Evolutionary conservation across 331 rosid species (phyloP), one percentile per base, ranked within the genome.

Genomic region (Quercus lobata): DNA sequence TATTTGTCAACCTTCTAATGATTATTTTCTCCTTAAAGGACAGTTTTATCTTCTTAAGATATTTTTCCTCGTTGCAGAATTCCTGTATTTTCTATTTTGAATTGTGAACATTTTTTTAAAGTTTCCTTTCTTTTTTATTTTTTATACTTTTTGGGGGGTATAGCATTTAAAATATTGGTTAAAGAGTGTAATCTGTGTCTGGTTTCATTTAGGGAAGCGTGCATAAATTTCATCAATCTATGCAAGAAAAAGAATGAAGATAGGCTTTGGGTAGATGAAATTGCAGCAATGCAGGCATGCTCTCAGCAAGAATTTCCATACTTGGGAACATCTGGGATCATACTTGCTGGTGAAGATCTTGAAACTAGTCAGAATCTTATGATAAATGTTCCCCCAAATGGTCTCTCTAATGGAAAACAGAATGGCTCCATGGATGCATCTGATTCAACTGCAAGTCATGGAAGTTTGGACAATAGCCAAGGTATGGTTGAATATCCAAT

Each of bases 201-300:
- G 72, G 55, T 58, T 25, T 79, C 68, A 27, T 80, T 79, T 76
- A 96, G 99, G 97, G 97, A 96, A 84, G 99, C 99, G 3, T 93
- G 98, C 88, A 65, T 91, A 53, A 88, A 91, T 79, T 96, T 96
- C 88, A 83, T 93, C 72, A 90, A 91, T 79, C 86, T 96, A 14
- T 93, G 92, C 92, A 96, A 90, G 80, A 93, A 87, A 83, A 96
- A 96, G 99, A 93, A 91, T 32, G 96, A 96, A 80, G 99, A 96
- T 78, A 90, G 92, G 83, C 91, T 84, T 44, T 96, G 99, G 99
- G 88, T 90, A 55, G 98, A 91, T 81, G 99, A 96, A 85, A 83
- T 96, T 75, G 98, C 97, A 56, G 98, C 98, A 74, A 93, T 96
- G 97, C 99, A 96, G 80, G 93, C 90, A 18, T 80, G 76, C 60